Evolutionary conservation across 2,329 filamentous ascomycete species (phyloP), one percentile per base, ranked within the genome.

Genomic region (Mariannaea sp.): DNA sequence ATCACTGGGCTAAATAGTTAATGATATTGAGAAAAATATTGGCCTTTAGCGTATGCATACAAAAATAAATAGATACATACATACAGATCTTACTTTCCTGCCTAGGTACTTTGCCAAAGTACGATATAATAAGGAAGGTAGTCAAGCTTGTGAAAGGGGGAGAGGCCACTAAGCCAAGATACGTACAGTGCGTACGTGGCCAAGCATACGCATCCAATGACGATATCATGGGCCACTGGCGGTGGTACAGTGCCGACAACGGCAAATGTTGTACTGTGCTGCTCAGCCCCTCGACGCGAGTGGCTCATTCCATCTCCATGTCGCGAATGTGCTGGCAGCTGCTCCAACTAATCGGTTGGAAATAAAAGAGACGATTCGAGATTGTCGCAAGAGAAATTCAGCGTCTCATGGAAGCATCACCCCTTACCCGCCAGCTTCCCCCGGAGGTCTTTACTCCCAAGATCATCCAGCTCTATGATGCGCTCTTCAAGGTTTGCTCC

Each of bases 391-490:
- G 19, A 29, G 33, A 20, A 14, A 24, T 24, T 27, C 32, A 46
- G 46, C 45, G 32, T 62, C 60, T 53, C 60, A 95, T 95, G 90
- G 90, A 96, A 78, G 82, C 86, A 65, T 97, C 93, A 70, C 94
- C 94, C 60, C 83, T 99, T 70, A 96, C 92, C 52, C 92, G 95
- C 75, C 92, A 97, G 80, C 85, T 85, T 74, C 85, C 91, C 67
- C 94, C 93, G 49, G 89, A 95, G 72, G 84, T 88, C 33, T 97
- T 99, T 71, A 89, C 95, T 74, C 93, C 90, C 49, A 99, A 99
- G 77, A 90, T 99, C 62, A 88, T 96, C 56, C 82, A 89, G 71
- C 84, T 97, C 45, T 99, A 99, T 74, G 85, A 92, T 67, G 82
- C 84, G 60, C 79, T 97, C 16, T 93, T 97, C 78, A 85, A 85